Evolutionary conservation across 2,329 filamentous ascomycete genomes (phyloP), one percentile per base, ranked within the genome.

Genomic region (Hymenoscyphus occultus): DNA sequence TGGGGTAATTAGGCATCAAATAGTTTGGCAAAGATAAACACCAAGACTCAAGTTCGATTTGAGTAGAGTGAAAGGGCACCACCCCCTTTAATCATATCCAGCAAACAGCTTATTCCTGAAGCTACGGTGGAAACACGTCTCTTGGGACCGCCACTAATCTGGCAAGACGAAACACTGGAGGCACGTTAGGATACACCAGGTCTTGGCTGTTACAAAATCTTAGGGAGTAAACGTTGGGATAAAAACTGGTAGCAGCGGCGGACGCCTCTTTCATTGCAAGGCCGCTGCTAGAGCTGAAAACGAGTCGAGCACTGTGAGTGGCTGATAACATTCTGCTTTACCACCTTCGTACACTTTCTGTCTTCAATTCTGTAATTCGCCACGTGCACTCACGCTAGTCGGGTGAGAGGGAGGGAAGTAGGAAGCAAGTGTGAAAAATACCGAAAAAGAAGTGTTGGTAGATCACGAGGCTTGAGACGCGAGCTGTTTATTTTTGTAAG

Each of bases 171-270:
- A 54, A 54, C 48, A 19, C 22, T 54, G 48, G 48, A 54, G 48
- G 48, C 12, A 22, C 22, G 48, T 54, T 54, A 54, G 48, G 22
- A 19, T 22, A 54, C 19, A 4, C 19, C 6, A 54, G 16, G 5
- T 48, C 45, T n/a, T 22, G 45, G 45, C 19, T 54, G 48, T 54
- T 54, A 54, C 48, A 54, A 54, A 35, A 51, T n/a, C 45, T 51
- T 19, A 51, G 45, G 22, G 19, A 10, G 28, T 28, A 28, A 28
- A 28, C 28, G 28, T 51, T 51, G 48, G 48, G 48, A 54, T 54
- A 22, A 12, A 54, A 54, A 54, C 19, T 12, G 19, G 19, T 28
- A 54, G 19, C 9, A 54, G 22, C 48, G 9, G 4, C 22, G 19
- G n/a, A 28, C 2, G 3, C 6, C 48, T n/a, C 7, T 28, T 12